These are phyloP conservation scores for Geotrichum macrosporum DNA, from an alignment of 1,139 yeast species.

Conservation along the genomic window DNA sequence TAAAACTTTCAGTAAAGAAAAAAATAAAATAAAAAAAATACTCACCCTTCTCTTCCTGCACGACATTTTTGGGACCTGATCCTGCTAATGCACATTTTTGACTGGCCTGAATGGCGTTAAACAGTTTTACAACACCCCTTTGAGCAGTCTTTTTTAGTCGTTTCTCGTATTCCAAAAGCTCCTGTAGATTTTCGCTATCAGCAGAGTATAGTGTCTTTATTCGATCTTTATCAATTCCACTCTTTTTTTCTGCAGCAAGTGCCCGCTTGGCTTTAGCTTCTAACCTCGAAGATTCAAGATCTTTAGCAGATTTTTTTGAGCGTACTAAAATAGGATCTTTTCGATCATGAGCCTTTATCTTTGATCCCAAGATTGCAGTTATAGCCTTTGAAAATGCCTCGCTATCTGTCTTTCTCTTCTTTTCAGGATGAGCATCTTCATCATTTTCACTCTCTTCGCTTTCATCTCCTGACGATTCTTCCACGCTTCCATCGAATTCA, in stretches of 20 bases:
- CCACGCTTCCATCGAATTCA: constrained; percentile 21
- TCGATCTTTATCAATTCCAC: constrained; percentile 61
- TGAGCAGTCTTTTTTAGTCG: constrained; percentile 80
- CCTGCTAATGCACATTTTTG: constrained; percentile 47
- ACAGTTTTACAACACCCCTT: constrained; percentile 85
- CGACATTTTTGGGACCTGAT: constrained; percentile 33
- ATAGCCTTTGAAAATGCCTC: constrained; percentile 77
- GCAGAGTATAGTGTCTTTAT: constrained; percentile 31
- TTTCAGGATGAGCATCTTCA: constrained; percentile 29
- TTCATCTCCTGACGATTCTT: constrained; percentile 23
- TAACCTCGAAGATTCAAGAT: constrained; percentile 72
- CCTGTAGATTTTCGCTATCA: constrained; percentile 48
- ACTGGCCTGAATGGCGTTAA: constrained; percentile 84
- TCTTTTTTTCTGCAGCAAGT: constrained; percentile 66
- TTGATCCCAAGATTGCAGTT: constrained; percentile 77
- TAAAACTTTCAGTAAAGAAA: background rate
- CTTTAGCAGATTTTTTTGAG: constrained; percentile 60
- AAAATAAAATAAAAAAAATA: background rate
- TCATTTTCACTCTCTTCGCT: constrained; percentile 26
- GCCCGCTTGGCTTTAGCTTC: constrained; percentile 80
- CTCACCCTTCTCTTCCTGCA: constrained; percentile 47
- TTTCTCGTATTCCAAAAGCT: constrained; percentile 63
- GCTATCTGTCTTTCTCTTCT: constrained; percentile 52
- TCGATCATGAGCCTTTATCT: constrained; percentile 81
- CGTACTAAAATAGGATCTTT: constrained; percentile 82